Evolutionary conservation across 2,329 filamentous ascomycete genomes (phyloP), one percentile per base, ranked within the genome.

Genomic region (Penicillium sp.): DNA sequence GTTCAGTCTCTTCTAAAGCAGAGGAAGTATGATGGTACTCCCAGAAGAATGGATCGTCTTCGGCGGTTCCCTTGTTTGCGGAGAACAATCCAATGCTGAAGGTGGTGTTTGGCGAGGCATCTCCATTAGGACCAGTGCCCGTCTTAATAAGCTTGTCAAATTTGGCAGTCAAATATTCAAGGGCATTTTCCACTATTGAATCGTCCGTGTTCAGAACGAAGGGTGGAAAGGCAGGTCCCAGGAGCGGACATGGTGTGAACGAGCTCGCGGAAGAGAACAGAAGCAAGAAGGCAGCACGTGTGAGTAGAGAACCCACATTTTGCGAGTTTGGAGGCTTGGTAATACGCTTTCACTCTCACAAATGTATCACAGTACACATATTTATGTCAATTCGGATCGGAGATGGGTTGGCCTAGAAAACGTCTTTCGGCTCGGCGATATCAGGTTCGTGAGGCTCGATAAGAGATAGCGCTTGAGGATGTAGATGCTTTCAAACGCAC

Each of bases 21-120:
- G 64, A 62, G 5, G 69, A 58, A 9, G 64, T 65, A 39, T 65
- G 58, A 50, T 71, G 68, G 49, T 62, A 68, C 24, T 67, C 49
- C 53, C 51, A 69, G 50, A 66, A 68, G 60, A 64, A 62, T 2
- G 65, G 62, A 6, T 62, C 35, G 24, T 62, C 47, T 10, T 41
- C 39, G 14, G 56, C 56, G 31, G 46, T 57, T 37, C 65, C 61
- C 16, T 60, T 22, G 35, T 66, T 61, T 1, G 60, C 27, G 5
- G 66, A 68, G 56, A 69, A 69, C 36, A 69, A 40, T 10, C 66
- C 56, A 6, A 69, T 40, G 54, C 67, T 67, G 52, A 69, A 66
- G 3, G 66, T 61, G 19, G 65, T 68, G 13, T 63, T 66, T 13
- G 59, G 55, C n/a, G 54, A 52, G n/a, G 61, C 56, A 9, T 50